These are phyloP conservation scores for Phytopythium boreale DNA, from an alignment of 352 stramenopile species.

Conservation along the genomic window DNA sequence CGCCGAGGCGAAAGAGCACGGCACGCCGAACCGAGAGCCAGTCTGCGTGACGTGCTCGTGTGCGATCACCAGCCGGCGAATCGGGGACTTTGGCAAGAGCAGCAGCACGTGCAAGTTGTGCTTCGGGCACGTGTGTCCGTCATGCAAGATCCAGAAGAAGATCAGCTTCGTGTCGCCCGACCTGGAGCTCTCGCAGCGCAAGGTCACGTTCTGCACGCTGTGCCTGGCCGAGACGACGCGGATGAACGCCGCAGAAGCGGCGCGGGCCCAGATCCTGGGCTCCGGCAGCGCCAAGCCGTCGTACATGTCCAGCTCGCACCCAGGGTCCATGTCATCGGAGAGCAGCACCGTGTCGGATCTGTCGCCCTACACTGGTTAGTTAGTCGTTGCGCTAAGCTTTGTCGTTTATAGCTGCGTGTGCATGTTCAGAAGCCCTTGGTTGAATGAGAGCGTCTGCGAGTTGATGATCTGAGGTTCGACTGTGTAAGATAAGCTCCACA, in stretches of 20 bases:
- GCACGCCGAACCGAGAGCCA: conserved; percentile 24
- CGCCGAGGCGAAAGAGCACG: conserved; percentile 29
- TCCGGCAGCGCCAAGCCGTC: conserved; percentile 3
- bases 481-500: too few species aligned
- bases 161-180: conserved; percentile 31
- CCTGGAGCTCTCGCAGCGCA: conserved; percentile 20
- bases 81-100: conserved; percentile 25
- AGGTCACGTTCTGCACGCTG: conserved; percentile 31
- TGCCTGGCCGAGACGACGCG: conserved; percentile 26
- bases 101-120: conserved; percentile 34
- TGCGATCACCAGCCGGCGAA: conserved; percentile 16
- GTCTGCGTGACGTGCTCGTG: conserved; percentile 21
- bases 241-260: conserved; percentile 21
- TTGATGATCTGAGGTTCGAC: too few species aligned
- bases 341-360: conserved; percentile 6
- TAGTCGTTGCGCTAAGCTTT: neutral
- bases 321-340: conserved; percentile 1
- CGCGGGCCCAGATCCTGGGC: conserved; percentile 16
- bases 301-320: neutral
- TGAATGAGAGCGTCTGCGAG: neutral
- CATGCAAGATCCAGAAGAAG: conserved; percentile 22
- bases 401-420: neutral
- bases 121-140: conserved; percentile 23
- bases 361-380: conserved; percentile 13
- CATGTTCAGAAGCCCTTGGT: conserved; percentile 6